Base-by-base conservation (phyloP, 305 asterid species). In the Fraxinus greggii region DNA sequence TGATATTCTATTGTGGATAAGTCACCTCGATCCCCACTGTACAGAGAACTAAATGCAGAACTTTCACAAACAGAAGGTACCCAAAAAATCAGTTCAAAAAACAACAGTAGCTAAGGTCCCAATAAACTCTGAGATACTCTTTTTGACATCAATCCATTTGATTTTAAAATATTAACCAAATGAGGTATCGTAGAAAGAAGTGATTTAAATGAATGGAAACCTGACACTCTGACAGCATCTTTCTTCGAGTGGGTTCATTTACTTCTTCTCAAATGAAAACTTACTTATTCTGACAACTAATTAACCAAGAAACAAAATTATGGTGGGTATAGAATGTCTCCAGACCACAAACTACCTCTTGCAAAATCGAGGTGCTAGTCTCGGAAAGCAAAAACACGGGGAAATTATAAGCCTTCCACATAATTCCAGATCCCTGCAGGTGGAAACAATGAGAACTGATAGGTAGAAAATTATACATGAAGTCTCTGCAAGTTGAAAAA, bases 401-500 rank as follows among this genome's bases (percentile, higher is more conserved):
- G 89, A 96, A 90, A 84, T 93, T 88, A 89, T 94, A 96, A 83
- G 91, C 91, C 78, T 90, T 91, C 99, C 99, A 94, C 99, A 96
- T 94, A 81, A 89, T 80, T 90, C 95, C 99, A 92, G 99, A 92
- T 85, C 99, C 99, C 99, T 96, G 95, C 84, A 89, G 84, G 85
- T 77, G 83, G 48, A 35, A 88, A 78, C 36, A 19, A 74, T 42
- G 48, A 59, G 54, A 76, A 23, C 72, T 83, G 85, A 77, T 76
- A 48, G 63, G 76, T 32, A 78, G 31, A 67, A 2, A 84, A 63
- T 28, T 29, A 69, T 0, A 69, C 21, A 65, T 65, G 73, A 65
- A 65, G 33, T 65, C 33, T 12, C 9, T 61, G 9, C 40, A 69
- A 5, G 23, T 69, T 69, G 6, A 4, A 69, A 67, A 28, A 8